These are phyloP conservation scores for Xylariomycetidae sp. DNA, from an alignment of 2,329 filamentous ascomycete species.

Conservation along the genomic window DNA sequence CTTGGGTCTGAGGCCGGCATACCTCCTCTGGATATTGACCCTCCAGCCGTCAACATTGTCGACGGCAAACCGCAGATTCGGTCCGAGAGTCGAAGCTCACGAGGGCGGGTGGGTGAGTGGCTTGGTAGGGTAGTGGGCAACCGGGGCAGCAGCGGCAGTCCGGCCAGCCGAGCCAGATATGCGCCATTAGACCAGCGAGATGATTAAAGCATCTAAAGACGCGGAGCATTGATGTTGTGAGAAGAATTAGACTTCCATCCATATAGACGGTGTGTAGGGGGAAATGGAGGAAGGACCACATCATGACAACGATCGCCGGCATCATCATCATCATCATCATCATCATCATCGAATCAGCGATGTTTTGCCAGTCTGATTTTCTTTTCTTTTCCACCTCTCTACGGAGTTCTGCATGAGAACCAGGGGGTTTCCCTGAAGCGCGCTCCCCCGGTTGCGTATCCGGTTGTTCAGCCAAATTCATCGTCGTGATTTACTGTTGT, in stretches of 20 bases:
- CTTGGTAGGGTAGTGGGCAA: slow-evolving; percentile 36
- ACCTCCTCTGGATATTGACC: slow-evolving; percentile 76
- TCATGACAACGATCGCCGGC: too few species aligned
- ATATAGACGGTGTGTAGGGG: background rate
- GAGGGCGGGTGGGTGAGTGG: slow-evolving; percentile 46
- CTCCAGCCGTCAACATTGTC: slow-evolving; percentile 57
- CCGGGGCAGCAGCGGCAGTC: slow-evolving; percentile 28
- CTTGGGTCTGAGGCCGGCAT: slow-evolving; percentile 63
- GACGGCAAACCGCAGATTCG: slow-evolving; percentile 37
- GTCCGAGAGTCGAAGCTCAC: slow-evolving; percentile 27
- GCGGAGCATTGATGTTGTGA: slow-evolving; percentile 13
- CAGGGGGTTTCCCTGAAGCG: too few species aligned
- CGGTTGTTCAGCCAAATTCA: too few species aligned
- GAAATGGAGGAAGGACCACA: too few species aligned
- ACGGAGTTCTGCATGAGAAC: too few species aligned
- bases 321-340: too few species aligned
- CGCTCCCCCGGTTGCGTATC: too few species aligned
- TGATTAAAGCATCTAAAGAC: slow-evolving; percentile 24
- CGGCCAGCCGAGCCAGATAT: slow-evolving; percentile 32
- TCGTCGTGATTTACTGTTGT: too few species aligned
- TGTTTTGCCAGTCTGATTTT: too few species aligned
- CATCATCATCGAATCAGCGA: too few species aligned
- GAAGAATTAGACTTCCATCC: background rate
- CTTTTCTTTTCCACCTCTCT: too few species aligned
- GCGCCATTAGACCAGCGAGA: slow-evolving; percentile 36